Evolutionary conservation across 2,329 filamentous ascomycete species (phyloP).

Genomic region (Diaporthe ilicicola): DNA sequence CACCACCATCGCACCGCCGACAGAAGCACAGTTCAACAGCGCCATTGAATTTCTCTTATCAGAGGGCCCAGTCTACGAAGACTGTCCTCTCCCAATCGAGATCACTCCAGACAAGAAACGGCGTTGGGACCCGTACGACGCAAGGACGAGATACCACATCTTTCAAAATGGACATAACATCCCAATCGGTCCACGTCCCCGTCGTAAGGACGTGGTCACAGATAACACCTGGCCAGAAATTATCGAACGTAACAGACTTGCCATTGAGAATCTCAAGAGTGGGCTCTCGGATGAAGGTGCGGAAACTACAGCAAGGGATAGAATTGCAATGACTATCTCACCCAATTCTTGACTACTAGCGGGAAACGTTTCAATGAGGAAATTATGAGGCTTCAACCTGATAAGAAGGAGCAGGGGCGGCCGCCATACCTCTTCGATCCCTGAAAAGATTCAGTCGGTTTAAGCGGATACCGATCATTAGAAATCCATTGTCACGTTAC

Average conservation of each 20-base stretch:
- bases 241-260: background rate
- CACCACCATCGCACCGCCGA: background rate
- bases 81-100: background rate
- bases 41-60: background rate
- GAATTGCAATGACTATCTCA: background rate
- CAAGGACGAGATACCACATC: background rate
- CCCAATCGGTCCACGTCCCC: background rate
- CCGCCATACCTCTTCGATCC: constrained; percentile 17
- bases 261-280: background rate
- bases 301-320: background rate
- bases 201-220: background rate
- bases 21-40: background rate
- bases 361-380: background rate
- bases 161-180: constrained; percentile 2
- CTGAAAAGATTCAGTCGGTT: too few species aligned
- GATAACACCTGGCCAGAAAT: constrained; percentile 8
- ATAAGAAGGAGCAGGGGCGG: constrained; percentile 6
- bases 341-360: background rate
- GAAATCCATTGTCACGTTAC: too few species aligned
- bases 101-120: background rate
- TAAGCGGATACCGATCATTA: too few species aligned
- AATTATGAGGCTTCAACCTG: background rate
- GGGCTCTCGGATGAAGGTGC: background rate
- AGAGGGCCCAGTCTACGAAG: background rate
- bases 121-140: constrained; percentile 17